phyloP scores from a whole-genome alignment of 2,329 filamentous ascomycete species.

The Cryphonectria radicalis region DNA sequence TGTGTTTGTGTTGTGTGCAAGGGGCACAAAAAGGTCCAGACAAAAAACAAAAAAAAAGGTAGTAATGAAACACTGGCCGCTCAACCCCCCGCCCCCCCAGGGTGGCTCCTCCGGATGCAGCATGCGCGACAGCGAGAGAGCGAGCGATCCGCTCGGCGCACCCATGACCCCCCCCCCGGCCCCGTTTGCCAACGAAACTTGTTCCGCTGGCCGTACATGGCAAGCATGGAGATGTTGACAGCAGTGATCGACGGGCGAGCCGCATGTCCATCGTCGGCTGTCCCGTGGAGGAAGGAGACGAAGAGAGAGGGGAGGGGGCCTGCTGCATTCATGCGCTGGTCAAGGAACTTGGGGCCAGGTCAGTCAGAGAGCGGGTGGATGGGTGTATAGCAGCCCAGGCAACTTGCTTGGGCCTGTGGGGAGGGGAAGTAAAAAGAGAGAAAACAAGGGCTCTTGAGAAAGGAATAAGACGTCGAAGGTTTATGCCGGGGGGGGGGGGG shows the following conservation, averaged over 20 bases:
- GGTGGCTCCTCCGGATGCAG: too few relatives aligned
- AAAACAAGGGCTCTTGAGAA: neutral
- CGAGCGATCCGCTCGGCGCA: neutral
- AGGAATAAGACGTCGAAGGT: neutral
- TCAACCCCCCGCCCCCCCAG: too few relatives aligned
- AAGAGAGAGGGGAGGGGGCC: too few relatives aligned
- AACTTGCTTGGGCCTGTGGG: too few relatives aligned
- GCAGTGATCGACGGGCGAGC: neutral
- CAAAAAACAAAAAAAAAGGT: neutral
- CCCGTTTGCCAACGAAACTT: neutral
- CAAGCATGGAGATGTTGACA: neutral
- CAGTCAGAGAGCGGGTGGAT: neutral
- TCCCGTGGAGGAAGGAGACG: neutral
- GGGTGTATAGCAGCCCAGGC: neutral
- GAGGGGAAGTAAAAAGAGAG: neutral
- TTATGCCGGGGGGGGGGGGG: neutral
- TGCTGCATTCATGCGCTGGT: constrained; percentile 8
- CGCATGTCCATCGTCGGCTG: neutral
- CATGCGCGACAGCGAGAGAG: neutral
- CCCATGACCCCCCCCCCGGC: neutral
- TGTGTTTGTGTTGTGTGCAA: too few relatives aligned
- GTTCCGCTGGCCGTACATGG: neutral
- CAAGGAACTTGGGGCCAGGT: neutral
- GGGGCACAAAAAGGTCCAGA: too few relatives aligned
- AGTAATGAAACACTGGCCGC: neutral